Evolutionary conservation across 495 filamentous ascomycete species (phyloP), one percentile per base, ranked within the genome.

Genomic region (Filosporella fistucella): DNA sequence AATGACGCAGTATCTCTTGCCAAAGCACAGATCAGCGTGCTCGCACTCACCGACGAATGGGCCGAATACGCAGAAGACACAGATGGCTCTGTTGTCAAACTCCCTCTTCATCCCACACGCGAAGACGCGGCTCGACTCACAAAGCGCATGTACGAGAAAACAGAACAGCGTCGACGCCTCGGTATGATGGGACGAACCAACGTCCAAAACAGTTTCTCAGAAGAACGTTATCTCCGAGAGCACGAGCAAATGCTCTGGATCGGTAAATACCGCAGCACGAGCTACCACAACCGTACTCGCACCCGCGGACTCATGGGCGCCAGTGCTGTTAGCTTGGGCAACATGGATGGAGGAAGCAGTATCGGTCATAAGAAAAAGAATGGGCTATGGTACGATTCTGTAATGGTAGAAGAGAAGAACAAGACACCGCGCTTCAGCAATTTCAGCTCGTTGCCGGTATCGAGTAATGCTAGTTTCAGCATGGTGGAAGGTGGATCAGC

Each of bases 201-300:
- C 50, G 80, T 83, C 5, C 74, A 80, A 42, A 76, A 75, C 43
- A 75, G 70, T 8, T 84, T 85, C 63, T 74, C 72, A 22, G 76
- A 75, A 4, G 76, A 81, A 34, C 67, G 81, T 0, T 85, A 83
- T 48, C 69, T 84, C 11, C 70, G 80, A 23, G 80, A 84, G 57
- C 80, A 84, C 55, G 80, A 84, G 58, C 80, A 84, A 58, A 82
- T 82, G 79, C 71, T 81, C 20, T 83, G 79, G 79, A 74, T 81
- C 26, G 74, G 74, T 28, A 80, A 80, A n/a, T 7, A 44, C 38
- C 21, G 38, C 16, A 24, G n/a, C n/a, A n/a, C n/a, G n/a, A n/a
- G n/a, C n/a, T n/a, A n/a, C n/a, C n/a, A n/a, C n/a, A n/a, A n/a
- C n/a, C n/a, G n/a, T n/a, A n/a, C n/a, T n/a, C n/a, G n/a, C n/a